Evolutionary conservation across 2,329 filamentous ascomycete genomes (phyloP).

Genomic region (Penicillium sp.): DNA sequence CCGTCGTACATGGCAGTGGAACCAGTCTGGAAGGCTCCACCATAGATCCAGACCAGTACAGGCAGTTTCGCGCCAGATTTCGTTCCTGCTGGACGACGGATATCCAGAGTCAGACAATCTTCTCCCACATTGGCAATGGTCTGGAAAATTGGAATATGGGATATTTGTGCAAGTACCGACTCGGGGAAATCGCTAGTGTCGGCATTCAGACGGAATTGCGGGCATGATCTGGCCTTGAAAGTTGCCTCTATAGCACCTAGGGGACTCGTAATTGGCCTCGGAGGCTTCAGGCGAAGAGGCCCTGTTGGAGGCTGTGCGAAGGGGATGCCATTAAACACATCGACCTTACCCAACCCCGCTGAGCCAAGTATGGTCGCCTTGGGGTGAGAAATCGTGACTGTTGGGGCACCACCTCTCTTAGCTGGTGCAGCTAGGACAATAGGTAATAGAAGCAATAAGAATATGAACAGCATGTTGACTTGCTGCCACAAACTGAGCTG

Average conservation of each 20-base stretch:
- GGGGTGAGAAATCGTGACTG: slow-evolving; percentile 53
- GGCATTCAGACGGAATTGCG: slow-evolving; percentile 66
- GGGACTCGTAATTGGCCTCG: slow-evolving; percentile 56
- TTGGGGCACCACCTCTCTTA: slow-evolving; percentile 48
- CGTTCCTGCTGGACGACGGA: slow-evolving; percentile 59
- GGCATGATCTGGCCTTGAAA: slow-evolving; percentile 60
- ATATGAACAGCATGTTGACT: slow-evolving; percentile 3
- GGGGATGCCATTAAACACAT: slow-evolving; percentile 72
- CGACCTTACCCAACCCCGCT: slow-evolving; percentile 48
- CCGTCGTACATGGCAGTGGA: slow-evolving; percentile 48
- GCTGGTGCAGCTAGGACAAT: slow-evolving; percentile 16
- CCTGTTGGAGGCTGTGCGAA: slow-evolving; percentile 70
- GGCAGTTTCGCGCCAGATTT: slow-evolving; percentile 58
- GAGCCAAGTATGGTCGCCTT: slow-evolving; percentile 51
- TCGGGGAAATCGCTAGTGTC: slow-evolving; percentile 42
- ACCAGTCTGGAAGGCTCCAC: slow-evolving; percentile 53
- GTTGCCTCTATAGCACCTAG: slow-evolving; percentile 64
- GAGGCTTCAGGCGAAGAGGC: slow-evolving; percentile 65
- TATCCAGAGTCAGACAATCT: slow-evolving; percentile 63
- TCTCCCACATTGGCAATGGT: slow-evolving; percentile 55
- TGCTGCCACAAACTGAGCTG: neutral
- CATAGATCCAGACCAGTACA: slow-evolving; percentile 70
- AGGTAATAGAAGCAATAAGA: slow-evolving; percentile 10
- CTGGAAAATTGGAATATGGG: slow-evolving; percentile 60
- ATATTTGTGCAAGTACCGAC: slow-evolving; percentile 50